phyloP scores from a whole-genome alignment of 495 filamentous ascomycete genomes.

The Tuber calosporum region DNA sequence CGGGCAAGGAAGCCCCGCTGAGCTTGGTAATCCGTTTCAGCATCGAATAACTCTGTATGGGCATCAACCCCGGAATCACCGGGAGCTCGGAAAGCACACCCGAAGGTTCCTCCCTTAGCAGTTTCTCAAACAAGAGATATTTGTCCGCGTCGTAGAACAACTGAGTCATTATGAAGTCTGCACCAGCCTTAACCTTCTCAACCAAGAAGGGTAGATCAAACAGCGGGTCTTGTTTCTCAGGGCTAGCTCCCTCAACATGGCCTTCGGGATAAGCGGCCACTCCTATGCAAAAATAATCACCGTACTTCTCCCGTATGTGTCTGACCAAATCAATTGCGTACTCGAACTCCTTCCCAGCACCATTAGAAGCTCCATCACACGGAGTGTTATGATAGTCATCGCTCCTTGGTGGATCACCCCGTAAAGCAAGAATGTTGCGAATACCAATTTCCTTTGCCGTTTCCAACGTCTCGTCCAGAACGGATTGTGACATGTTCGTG shows the following conservation, averaged over 20 bases:
- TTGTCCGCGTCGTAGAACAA: constrained; percentile 85
- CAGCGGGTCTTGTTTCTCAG: constrained; percentile 64
- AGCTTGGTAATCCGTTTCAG: constrained; percentile 92
- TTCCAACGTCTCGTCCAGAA: constrained; percentile 84
- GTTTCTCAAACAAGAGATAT: constrained; percentile 69
- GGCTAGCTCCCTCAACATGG: constrained; percentile 73
- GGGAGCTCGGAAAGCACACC: constrained; percentile 79
- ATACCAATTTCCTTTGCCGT: constrained; percentile 89
- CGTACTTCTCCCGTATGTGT: constrained; percentile 77
- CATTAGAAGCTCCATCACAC: constrained; percentile 23
- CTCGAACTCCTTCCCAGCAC: constrained; percentile 64
- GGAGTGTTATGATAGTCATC: constrained; percentile 63
- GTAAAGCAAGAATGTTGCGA: constrained; percentile 84
- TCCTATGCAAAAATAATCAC: constrained; percentile 94
- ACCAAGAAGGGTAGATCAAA: constrained; percentile 83
- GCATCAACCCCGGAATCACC: constrained; percentile 94
- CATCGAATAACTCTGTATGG: constrained; percentile 94
- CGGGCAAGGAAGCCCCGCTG: constrained; percentile 75
- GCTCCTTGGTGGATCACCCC: constrained; percentile 85
- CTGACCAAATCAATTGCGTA: constrained; percentile 85
- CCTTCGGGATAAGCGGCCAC: constrained; percentile 94
- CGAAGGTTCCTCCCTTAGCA: constrained; percentile 71
- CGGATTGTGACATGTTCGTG: constrained; percentile 84
- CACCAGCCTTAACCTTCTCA: constrained; percentile 84
- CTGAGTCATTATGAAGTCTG: constrained; percentile 99